Evolutionary conservation across 805 yeast species (phyloP).

Genomic region (Wickerhamiella bombiphila): DNA sequence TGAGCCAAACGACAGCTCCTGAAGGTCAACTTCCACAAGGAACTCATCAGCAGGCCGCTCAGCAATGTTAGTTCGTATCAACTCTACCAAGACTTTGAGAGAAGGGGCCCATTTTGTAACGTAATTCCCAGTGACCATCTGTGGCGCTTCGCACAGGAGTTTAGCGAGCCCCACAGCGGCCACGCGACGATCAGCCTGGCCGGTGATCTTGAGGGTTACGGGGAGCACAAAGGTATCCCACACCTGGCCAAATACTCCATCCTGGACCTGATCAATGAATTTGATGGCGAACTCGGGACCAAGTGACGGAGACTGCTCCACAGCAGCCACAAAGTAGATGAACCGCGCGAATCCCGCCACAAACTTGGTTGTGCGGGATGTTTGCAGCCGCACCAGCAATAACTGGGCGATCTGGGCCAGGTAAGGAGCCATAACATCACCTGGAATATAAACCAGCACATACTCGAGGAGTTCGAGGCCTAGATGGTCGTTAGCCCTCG

Average conservation of each 20-base stretch:
- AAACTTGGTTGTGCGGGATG: slow-evolving; percentile 67
- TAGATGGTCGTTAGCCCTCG: slow-evolving; percentile 60
- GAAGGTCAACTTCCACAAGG: slow-evolving; percentile 36
- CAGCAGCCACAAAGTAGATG: slow-evolving; percentile 37
- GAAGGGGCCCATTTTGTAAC: slow-evolving; percentile 30
- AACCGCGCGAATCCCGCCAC: slow-evolving; percentile 57
- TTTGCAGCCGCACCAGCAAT: slow-evolving; percentile 65
- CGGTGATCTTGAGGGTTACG: slow-evolving; percentile 25
- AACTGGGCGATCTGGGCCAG: slow-evolving; percentile 61
- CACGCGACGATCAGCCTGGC: slow-evolving; percentile 31
- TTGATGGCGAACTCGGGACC: slow-evolving; percentile 43
- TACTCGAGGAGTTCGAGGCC: slow-evolving; percentile 77
- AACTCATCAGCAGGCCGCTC: slow-evolving; percentile 20
- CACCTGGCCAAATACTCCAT: slow-evolving; percentile 25
- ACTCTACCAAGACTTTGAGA: slow-evolving; percentile 30
- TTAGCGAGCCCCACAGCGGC: slow-evolving; percentile 36
- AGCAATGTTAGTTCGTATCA: slow-evolving; percentile 30
- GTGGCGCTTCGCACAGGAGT: slow-evolving; percentile 26
- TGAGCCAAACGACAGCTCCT: slow-evolving; percentile 78
- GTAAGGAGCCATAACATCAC: slow-evolving; percentile 35
- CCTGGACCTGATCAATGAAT: slow-evolving; percentile 28
- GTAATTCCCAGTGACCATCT: slow-evolving; percentile 31
- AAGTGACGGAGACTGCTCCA: slow-evolving; percentile 23
- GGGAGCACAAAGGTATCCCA: slow-evolving; percentile 23
- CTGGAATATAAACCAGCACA: slow-evolving; percentile 45